Conservation (phyloP, 1,284 basidiomycete genomes). For the Naganishia sp. region DNA sequence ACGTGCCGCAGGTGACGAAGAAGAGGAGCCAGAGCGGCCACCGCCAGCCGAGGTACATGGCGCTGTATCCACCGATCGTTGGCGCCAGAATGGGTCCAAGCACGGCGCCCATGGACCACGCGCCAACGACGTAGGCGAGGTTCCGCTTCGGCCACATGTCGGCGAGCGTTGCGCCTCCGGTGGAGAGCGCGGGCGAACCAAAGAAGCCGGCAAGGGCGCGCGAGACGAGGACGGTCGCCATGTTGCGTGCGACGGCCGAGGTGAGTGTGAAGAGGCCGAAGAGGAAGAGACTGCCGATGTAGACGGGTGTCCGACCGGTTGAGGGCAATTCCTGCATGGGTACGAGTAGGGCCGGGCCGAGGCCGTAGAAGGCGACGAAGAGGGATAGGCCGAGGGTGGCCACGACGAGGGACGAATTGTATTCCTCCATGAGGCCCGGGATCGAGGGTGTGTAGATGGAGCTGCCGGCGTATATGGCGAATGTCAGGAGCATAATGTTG, state of each 20-base stretch:
- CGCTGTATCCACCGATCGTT: constrained; percentile 39
- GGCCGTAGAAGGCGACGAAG: constrained; percentile 38
- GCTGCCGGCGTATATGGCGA: constrained; percentile 33
- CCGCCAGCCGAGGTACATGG: constrained; percentile 42
- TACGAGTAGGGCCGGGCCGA: constrained; percentile 38
- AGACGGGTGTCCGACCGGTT: constrained; percentile 35
- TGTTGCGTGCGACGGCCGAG: constrained; percentile 35
- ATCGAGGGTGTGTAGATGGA: constrained; percentile 35
- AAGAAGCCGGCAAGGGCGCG: constrained; percentile 46
- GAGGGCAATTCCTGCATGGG: constrained; percentile 39
- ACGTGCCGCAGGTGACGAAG: constrained; percentile 36
- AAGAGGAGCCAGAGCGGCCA: constrained; percentile 45
- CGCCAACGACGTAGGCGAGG: constrained; percentile 42
- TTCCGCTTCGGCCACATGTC: constrained; percentile 39
- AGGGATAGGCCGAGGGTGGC: constrained; percentile 36
- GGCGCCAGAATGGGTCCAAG: constrained; percentile 38
- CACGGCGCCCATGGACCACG: constrained; percentile 44
- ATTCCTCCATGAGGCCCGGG: constrained; percentile 34
- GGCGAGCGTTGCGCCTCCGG: constrained; percentile 44
- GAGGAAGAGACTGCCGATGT: constrained; percentile 33
- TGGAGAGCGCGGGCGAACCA: constrained; percentile 46
- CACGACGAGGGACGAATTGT: constrained; percentile 27
- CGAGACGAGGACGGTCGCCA: constrained; percentile 40
- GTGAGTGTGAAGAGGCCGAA: constrained; percentile 35
- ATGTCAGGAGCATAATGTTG: constrained; percentile 33